Evolutionary conservation across 148 eudicot species (phyloP).

Genomic region (Nepenthes gracilis): DNA sequence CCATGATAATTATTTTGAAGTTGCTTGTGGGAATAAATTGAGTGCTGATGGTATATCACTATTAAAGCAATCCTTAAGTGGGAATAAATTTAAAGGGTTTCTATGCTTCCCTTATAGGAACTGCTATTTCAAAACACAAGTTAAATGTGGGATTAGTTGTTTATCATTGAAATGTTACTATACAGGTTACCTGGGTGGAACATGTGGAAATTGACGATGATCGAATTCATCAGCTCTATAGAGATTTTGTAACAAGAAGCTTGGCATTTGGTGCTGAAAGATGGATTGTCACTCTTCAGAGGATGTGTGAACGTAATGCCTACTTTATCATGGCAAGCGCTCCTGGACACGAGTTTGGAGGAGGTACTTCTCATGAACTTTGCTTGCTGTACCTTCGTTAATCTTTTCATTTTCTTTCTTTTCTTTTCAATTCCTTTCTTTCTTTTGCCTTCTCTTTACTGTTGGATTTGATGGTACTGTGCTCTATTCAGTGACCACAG

Average conservation of each 20-base stretch:
- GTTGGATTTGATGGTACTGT: no score
- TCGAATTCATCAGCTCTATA: conserved; percentile 30
- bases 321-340: conserved; percentile 4
- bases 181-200: conserved; percentile 67
- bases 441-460: neutral
- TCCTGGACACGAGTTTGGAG: conserved; percentile 7
- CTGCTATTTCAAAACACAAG: no score
- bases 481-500: conserved; percentile 9
- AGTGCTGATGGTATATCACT: no score
- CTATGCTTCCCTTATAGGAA: no score
- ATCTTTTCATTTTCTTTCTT: no score
- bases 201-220: conserved; percentile 55
- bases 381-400: no score
- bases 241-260: conserved; percentile 35
- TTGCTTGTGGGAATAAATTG: no score
- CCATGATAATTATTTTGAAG: no score
- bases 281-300: conserved; percentile 56
- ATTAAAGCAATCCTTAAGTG: no score
- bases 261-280: conserved; percentile 65
- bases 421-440: neutral
- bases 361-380: conserved; percentile 8
- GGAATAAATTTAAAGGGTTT: no score
- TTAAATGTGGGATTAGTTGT: neutral
- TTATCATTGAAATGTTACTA: conserved; percentile 2
- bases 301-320: conserved; percentile 17